These are phyloP conservation scores for Urochloa ruziziensis DNA, from an alignment of 176 grass and related monocot species.

Conservation along the genomic window DNA sequence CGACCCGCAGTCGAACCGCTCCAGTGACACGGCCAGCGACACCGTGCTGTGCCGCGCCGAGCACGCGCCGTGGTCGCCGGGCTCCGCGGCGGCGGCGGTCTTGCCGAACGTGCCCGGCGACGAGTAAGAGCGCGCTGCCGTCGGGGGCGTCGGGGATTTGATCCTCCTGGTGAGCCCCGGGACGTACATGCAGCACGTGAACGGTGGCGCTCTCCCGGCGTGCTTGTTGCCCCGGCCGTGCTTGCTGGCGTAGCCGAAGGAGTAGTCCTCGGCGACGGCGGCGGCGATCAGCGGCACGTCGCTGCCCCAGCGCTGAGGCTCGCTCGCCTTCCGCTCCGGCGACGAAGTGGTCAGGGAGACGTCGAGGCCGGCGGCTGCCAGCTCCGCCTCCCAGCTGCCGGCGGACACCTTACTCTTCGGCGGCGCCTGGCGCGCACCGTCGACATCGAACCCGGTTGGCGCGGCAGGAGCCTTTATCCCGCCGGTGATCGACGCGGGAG, in stretches of 20 bases:
- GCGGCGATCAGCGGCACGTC: constrained; percentile 38
- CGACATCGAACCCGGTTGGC: neutral
- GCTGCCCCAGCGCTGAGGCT: constrained; percentile 43
- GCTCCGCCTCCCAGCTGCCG: neutral
- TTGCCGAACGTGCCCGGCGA: neutral
- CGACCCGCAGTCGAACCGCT: constrained; percentile 58
- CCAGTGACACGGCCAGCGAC: constrained; percentile 58
- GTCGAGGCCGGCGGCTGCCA: constrained; percentile 15
- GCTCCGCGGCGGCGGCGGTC: neutral
- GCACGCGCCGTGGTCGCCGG: neutral
- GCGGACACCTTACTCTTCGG: neutral
- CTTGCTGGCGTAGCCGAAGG: neutral
- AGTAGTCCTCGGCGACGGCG: constrained; percentile 23
- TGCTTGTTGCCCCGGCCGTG: constrained; percentile 10
- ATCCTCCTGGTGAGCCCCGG: constrained; percentile 50
- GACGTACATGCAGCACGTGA: constrained; percentile 71
- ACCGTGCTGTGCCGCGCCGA: constrained; percentile 35
- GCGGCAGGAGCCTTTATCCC: neutral
- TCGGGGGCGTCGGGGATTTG: constrained; percentile 3
- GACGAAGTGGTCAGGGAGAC: neutral
- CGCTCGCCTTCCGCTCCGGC: constrained; percentile 37
- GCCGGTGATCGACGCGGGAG: neutral
- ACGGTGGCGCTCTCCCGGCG: constrained; percentile 17
- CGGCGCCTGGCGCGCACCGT: neutral
- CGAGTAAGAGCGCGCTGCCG: neutral